phyloP scores from a whole-genome alignment of 2,329 filamentous ascomycete species.

The Penicillium paneum region DNA sequence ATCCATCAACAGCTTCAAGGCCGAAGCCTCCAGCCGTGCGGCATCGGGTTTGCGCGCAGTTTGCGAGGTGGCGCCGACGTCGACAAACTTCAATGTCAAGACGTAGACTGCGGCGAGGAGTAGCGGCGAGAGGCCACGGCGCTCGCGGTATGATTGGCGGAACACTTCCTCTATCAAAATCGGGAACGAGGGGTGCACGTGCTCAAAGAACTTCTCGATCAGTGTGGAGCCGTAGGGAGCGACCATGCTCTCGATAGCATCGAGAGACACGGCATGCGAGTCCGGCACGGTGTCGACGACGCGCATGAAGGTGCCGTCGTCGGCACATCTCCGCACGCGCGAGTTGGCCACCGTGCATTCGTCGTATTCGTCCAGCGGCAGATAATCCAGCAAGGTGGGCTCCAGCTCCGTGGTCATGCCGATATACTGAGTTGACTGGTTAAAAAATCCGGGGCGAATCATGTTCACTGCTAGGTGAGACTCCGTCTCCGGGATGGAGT shows the following conservation, averaged over 20 bases:
- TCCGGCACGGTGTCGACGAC: constrained; percentile 34
- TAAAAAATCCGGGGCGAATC: constrained; percentile 34
- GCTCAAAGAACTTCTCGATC: constrained; percentile 46
- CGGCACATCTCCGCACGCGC: constrained; percentile 38
- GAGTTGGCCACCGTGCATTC: constrained; percentile 37
- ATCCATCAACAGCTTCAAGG: constrained; percentile 68
- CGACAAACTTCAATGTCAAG: constrained; percentile 84
- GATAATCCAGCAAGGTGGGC: constrained; percentile 39
- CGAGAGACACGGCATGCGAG: constrained; percentile 37
- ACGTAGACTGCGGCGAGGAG: constrained; percentile 56
- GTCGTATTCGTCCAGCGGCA: constrained; percentile 41
- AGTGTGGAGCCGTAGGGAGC: constrained; percentile 44
- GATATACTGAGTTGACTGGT: constrained; percentile 41
- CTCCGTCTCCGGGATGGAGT: constrained; percentile 5
- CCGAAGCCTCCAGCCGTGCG: constrained; percentile 68
- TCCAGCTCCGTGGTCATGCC: constrained; percentile 45
- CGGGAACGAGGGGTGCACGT: constrained; percentile 44
- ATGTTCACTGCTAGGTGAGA: constrained; percentile 18
- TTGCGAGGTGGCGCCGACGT: constrained; percentile 66
- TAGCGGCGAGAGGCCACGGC: constrained; percentile 37
- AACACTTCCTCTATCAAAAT: constrained; percentile 44
- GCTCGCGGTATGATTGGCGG: constrained; percentile 43
- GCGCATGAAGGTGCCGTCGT: constrained; percentile 43
- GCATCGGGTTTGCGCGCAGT: constrained; percentile 66
- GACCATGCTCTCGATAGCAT: constrained; percentile 44